Base-by-base conservation (phyloP, 164 flowering plant species). In the Vitis rotundifolia region DNA sequence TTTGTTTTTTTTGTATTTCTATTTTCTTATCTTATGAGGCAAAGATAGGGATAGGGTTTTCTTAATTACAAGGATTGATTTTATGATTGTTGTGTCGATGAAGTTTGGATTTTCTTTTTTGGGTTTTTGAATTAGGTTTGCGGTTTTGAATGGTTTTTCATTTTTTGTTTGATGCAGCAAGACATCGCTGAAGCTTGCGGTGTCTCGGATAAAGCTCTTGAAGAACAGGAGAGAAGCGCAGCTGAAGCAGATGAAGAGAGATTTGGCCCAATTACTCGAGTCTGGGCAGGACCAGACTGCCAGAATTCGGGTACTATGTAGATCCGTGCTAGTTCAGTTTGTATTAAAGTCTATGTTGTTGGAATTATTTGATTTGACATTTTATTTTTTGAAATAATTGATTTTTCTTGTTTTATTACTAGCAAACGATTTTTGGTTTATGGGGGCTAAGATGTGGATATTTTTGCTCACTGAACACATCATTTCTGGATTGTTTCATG, bases 211-310 rank as follows among this genome's bases (percentile, higher is more conserved):
- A 61, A 96, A 93, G 90, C 76, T 93, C 16, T 61, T 96, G 84
- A 93, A 80, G 91, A 96, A 93, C 71, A 96, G 91, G 83, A 87
- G 83, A 70, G 92, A 83, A 5, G 81, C 61, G 2, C 89, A 83
- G 71, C 58, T 90, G 71, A 85, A 71, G 77, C 91, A 85, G 79
- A 71, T 88, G 81, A 96, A 81, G 88, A 80, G 87, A 61, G 98
- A 96, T 64, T 67, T 96, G 75, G 97, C 99, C 12, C 88, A 89
- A 72, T 80, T 96, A 73, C 91, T 96, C 19, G 91, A 87, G 76
- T 57, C 95, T 54, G 98, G 95, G 0, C 94, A 93, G 73, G 90
- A 86, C 14, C 87, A 76, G 77, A 87, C 95, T 44, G 99, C 99
- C 11, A 66, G 86, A 75, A 91, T 93, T 82, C 88, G 98, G 76